Conservation (phyloP, 2,329 filamentous ascomycete genomes). For the Aspergillus novoparasiticus region DNA sequence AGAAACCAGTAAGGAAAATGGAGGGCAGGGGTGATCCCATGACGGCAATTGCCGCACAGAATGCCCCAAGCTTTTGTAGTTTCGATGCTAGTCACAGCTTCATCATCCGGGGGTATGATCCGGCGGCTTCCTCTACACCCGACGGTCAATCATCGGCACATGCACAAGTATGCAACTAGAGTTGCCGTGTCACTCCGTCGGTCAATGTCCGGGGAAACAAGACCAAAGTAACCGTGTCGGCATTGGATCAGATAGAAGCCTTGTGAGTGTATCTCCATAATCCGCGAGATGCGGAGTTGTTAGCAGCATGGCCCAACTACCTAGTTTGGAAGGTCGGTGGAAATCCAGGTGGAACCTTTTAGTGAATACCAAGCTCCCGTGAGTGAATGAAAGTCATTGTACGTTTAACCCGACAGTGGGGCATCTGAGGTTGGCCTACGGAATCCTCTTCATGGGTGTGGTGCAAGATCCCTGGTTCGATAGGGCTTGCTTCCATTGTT, state of each 20-base stretch:
- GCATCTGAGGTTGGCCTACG: not conserved
- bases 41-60: not conserved
- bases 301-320: not conserved
- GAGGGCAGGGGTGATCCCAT: not conserved
- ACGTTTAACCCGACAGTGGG: not conserved
- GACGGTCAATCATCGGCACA: not conserved
- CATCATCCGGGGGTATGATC: too few species aligned
- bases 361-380: not conserved
- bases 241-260: not conserved
- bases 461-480: not conserved
- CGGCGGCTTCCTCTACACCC: not conserved
- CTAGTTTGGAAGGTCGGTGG: not conserved
- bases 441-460: not conserved
- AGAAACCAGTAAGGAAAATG: not conserved
- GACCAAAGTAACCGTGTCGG: not conserved
- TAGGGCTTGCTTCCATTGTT: not conserved
- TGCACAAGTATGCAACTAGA: not conserved
- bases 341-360: not conserved
- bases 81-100: not conserved
- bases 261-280: not conserved
- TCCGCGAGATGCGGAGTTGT: not conserved
- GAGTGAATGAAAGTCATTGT: not conserved
- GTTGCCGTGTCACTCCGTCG: not conserved
- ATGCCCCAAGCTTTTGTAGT: not conserved
- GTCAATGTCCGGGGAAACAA: not conserved